Conservation (phyloP, 768 basidiomycete genomes). For the Psilocybe azurescens region DNA sequence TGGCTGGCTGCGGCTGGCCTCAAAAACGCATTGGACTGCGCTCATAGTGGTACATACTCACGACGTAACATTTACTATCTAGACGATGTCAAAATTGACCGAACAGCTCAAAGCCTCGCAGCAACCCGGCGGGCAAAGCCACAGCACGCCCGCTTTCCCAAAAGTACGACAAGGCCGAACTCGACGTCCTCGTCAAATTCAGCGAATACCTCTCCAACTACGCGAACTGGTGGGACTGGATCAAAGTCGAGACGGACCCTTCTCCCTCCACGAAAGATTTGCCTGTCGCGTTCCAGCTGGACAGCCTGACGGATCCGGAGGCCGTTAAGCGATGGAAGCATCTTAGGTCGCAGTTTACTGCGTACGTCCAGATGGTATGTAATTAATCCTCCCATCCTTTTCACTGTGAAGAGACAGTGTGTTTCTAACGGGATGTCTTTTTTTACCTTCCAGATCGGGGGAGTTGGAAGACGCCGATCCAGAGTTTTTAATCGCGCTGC, state of each 20-base stretch:
- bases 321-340: constrained; percentile 10
- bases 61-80: no score
- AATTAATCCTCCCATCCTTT: no score
- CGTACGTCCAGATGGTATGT: constrained; percentile 17
- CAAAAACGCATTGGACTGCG: no score
- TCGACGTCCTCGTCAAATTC: constrained; percentile 15
- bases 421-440: no score
- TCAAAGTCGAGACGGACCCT: constrained; percentile 16
- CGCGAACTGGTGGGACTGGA: constrained; percentile 21
- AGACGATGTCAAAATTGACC: constrained; percentile 3
- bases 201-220: constrained; percentile 11
- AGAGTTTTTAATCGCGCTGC: no score
- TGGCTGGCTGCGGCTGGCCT: no score
- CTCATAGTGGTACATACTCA: no score
- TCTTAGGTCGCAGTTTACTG: constrained; percentile 15
- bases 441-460: no score
- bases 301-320: constrained; percentile 5
- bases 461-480: no score
- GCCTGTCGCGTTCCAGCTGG: constrained; percentile 9
- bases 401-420: no score
- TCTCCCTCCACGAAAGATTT: not conserved
- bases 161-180: not conserved
- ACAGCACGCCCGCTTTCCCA: not conserved
- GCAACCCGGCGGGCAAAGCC: no score
- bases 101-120: not conserved